Evolutionary conservation across 495 filamentous ascomycete species (phyloP), one percentile per base, ranked within the genome.

Genomic region (Cryomyces minteri): DNA sequence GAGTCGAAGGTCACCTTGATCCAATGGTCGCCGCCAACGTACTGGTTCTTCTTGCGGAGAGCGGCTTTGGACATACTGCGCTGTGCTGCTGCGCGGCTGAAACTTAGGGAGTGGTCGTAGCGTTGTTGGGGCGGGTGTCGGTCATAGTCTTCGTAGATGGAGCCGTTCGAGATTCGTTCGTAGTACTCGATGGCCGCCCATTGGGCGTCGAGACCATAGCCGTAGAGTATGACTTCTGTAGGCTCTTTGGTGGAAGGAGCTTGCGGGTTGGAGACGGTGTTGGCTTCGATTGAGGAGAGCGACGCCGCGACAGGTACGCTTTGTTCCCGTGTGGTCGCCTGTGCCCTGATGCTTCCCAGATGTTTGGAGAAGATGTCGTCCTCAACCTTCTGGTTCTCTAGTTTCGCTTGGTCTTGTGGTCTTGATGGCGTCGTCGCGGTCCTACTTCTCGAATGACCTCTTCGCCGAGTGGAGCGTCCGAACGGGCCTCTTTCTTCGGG

Each of bases 1-100:
- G 81, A 85, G 61, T 92, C 84, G 51, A 88, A 94, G 1, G 87
- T 94, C 43, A 94, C 70, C 55, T 93, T 94, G 52, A 94, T 83
- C 87, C 87, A 94, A 63, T 87, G 75, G 48, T 77, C 72, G 11
- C 87, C 87, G 44, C 84, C 79, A 18, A 77, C 76, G 49, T 80
- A 82, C 41, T 66, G 70, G 61, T 81, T 83, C 47, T 84, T 79
- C 57, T 84, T 82, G 45, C 66, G 68, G 50, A 82, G 76, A 51
- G 88, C 84, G 32, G 74, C 72, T 29, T 69, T 58, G 11, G 83
- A 78, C 12, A 92, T 58, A 5, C 72, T 66, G 33, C 67, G 66
- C 36, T 64, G 67, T 34, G 76, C 68, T 1, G 77, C 45, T 5
- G 52, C 42, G 28, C 55, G 43, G 36, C 53, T 46, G 10, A 46